Percentiles rank a stretch among this genome's conserved stretches.
These are phyloP conservation scores for Mucor irregularis DNA, from an alignment of 371 early-diverging fungal genomes.

Conservation along the genomic window DNA sequence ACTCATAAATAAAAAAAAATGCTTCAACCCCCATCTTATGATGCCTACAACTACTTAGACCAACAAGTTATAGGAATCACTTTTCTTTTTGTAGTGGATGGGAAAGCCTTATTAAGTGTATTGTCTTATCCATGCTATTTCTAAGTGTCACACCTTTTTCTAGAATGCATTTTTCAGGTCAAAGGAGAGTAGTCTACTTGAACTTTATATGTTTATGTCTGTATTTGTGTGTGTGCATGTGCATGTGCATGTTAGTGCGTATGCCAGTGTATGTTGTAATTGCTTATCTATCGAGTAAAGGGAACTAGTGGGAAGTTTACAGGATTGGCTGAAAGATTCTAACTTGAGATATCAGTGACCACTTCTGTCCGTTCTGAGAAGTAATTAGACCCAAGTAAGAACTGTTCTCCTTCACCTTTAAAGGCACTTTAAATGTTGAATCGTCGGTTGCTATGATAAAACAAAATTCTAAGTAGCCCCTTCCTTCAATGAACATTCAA, in stretches of 20 bases:
- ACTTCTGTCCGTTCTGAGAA: no score
- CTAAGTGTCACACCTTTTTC: constrained; percentile 15
- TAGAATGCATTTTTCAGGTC: constrained; percentile 13
- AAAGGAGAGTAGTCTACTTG: constrained; percentile 5
- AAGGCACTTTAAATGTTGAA: constrained; percentile 8
- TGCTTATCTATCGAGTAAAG: no score
- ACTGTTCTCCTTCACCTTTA: constrained; percentile 2
- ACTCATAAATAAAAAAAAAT: constrained; percentile 9
- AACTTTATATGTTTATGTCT: constrained; percentile 6
- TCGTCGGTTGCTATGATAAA: constrained; percentile 10
- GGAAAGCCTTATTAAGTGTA: constrained; percentile 13
- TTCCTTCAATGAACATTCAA: constrained; percentile 20
- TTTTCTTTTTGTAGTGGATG: constrained; percentile 15
- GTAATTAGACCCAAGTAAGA: neutral
- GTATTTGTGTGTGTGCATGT: constrained; percentile 8
- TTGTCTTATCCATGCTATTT: constrained; percentile 9
- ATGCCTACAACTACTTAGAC: constrained; percentile 15
- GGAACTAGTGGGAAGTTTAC: no score
- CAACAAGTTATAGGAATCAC: constrained; percentile 11
- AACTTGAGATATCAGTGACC: no score
- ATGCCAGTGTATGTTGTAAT: no score
- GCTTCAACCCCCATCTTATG: constrained; percentile 12
- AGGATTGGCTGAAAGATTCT: no score
- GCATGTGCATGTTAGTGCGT: no score
- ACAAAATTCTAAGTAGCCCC: constrained; percentile 3